Evolutionary conservation across 2,329 filamentous ascomycete species (phyloP).

Genomic region (Cladosporium sp.): DNA sequence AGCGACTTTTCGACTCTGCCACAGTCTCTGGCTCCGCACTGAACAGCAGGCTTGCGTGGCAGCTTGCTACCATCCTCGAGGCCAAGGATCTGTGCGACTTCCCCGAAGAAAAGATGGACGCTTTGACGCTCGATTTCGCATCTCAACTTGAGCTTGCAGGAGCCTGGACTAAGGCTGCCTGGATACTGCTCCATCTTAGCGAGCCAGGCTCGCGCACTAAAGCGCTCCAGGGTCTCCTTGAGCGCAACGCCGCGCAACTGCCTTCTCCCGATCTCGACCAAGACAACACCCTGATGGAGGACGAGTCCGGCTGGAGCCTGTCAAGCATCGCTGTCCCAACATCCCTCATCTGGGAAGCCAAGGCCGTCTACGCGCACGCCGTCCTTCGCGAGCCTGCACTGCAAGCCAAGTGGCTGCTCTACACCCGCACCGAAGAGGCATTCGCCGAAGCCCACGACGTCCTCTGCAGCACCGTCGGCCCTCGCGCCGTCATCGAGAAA

Average conservation of each 20-base stretch:
- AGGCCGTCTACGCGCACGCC: conserved; percentile 77
- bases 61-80: conserved; percentile 65
- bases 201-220: conserved; percentile 26
- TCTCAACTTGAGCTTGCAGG: conserved; percentile 34
- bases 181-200: conserved; percentile 35
- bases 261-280: conserved; percentile 38
- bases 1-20: conserved; percentile 72
- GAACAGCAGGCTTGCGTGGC: conserved; percentile 78
- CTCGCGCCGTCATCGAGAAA: conserved; percentile 75
- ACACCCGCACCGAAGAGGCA: conserved; percentile 63
- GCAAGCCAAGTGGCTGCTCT: conserved; percentile 78
- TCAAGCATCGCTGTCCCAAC: conserved; percentile 64
- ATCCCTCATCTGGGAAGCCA: conserved; percentile 82
- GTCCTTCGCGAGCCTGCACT: conserved; percentile 66
- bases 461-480: conserved; percentile 77
- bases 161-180: conserved; percentile 31
- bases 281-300: conserved; percentile 46
- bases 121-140: conserved; percentile 57
- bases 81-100: conserved; percentile 33
- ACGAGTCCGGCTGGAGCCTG: conserved; percentile 37
- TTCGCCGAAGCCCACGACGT: conserved; percentile 76
- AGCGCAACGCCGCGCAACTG: conserved; percentile 70
- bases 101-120: conserved; percentile 57
- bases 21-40: conserved; percentile 74
- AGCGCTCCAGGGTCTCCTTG: conserved; percentile 55